Evolutionary conservation across 2,329 filamentous ascomycete species (phyloP).

Genomic region (Exophiala sp.): DNA sequence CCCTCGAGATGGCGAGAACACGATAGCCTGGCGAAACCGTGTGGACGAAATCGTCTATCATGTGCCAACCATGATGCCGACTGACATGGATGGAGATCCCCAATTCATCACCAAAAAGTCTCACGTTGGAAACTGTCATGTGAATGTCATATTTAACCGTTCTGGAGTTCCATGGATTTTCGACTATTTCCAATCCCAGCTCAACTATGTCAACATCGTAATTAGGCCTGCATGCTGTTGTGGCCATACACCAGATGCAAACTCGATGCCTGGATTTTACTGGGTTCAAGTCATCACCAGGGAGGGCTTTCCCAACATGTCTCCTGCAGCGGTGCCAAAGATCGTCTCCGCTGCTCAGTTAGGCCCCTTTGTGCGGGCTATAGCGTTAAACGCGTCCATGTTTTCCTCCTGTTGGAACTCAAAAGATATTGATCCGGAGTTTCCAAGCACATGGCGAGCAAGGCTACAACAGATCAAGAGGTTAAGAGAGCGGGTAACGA

Average conservation of each 20-base stretch:
- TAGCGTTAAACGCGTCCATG: constrained; percentile 89
- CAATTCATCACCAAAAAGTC: constrained; percentile 81
- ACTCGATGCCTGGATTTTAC: constrained; percentile 61
- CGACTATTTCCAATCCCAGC: constrained; percentile 87
- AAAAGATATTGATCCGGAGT: constrained; percentile 63
- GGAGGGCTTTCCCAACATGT: constrained; percentile 85
- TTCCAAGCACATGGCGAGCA: constrained; percentile 85
- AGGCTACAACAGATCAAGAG: constrained; percentile 80
- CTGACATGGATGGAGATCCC: constrained; percentile 70
- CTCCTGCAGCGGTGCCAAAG: constrained; percentile 82
- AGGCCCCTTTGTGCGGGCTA: constrained; percentile 77
- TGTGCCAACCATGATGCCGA: constrained; percentile 96
- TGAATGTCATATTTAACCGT: constrained; percentile 97
- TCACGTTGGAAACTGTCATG: constrained; percentile 95
- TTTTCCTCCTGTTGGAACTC: constrained; percentile 84
- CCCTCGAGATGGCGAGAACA: constrained; percentile 79
- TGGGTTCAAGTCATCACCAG: constrained; percentile 86
- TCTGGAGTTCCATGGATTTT: constrained; percentile 86
- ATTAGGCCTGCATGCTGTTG: constrained; percentile 70
- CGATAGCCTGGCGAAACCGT: constrained; percentile 90
- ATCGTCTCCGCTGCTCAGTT: constrained; percentile 80
- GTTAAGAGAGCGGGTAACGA: constrained; percentile 60
- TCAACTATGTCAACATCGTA: constrained; percentile 96
- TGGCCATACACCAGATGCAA: constrained; percentile 35
- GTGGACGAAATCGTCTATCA: constrained; percentile 96